Evolutionary conservation across 306 rosid species (phyloP), one percentile per base, ranked within the genome.

Genomic region (Cyclanthera cordifolia): DNA sequence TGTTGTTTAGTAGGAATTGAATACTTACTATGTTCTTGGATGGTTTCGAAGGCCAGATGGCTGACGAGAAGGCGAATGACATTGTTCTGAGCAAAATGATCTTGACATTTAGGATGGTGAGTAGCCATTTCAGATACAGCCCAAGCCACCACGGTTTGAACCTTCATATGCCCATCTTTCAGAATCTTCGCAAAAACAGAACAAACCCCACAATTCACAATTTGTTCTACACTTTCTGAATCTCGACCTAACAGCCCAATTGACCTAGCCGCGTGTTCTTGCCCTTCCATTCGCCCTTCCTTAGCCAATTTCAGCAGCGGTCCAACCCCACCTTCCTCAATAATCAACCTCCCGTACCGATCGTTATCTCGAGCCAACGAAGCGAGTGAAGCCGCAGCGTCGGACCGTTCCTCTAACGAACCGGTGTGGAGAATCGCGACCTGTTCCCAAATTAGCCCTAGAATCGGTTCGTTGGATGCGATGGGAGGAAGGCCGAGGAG

Each of bases 401-500:
- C 96, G 0, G 88, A 75, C 4, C 96, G 83, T 1, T 89, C 88
- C 0, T 86, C 96, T 2, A 57, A 0, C 0, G 93, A 23, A 0
- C 84, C 84, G 3, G 88, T 83, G 27, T 78, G 82, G 3, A 89
- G 76, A 46, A 75, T 81, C 0, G 90, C 88, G 0, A 89, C 71
- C 48, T 89, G 88, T 24, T 89, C 96, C 96, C 93, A 86, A 0
- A 89, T 89, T 0, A 89, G 74, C 43, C 96, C 80, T 5, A 89
- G 71, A 14, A 89, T 89, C 0, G 96, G 96, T 74, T 89, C 96
- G 53, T 83, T 85, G 20, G 88, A 53, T 0, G 96, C 90, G 12
- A 86, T 89, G 0, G 96, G 96, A 3, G 96, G 96, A 6, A 89
- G 79, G n/a, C 96, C 93, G 5, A 89, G 77, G 64, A 83, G 81